Base-by-base conservation (phyloP, 208 protist species). In the Trypanosoma scelopori region DNA sequence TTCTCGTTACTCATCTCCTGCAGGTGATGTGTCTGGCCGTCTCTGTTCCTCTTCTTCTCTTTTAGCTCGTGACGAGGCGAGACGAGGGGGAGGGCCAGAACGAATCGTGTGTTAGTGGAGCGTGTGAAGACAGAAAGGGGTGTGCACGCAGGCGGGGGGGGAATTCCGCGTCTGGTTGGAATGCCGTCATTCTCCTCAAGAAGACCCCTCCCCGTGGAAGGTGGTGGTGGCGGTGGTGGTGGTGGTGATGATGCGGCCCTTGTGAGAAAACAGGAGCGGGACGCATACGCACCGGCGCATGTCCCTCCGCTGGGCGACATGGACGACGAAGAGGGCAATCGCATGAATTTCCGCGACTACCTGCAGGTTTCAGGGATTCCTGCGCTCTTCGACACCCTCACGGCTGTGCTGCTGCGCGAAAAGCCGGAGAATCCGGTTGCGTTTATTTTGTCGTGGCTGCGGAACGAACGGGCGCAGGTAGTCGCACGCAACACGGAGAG, bases 361-460 rank as follows among this genome's bases (percentile, higher is more conserved):
- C 22, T 84, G 45, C 18, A 68, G 2, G 12, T 28, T 22, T 22
- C 55, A 27, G 56, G 50, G 20, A 65, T 81, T 37, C 81, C 84
- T 0, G 48, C 51, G 6, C 70, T 94, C 7, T 86, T 94, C 48
- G 80, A 92, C 42, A 74, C 74, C 39, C 61, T 94, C 25, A 82
- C 74, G 15, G 52, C 52, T 22, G 76, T 74, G 22, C 57, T 94
- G 1, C 50, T 92, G 35, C 60, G 69, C 3, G 74, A 79, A 7
- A 69, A 58, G 20, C 89, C 89, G 13, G 73, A 68, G 45, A 67
- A 89, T 55, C 74, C 83, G 6, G 71, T 89, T 0, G 62, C 71
- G 13, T 92, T 79, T 60, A 83, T 87, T 51, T 47, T 83, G 5
- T 60, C 73, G 25, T 89, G 86, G 79, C 69, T 94, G 60, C 79